phyloP scores from a whole-genome alignment of 2,329 filamentous ascomycete species.

The Aspergillus bombycis region DNA sequence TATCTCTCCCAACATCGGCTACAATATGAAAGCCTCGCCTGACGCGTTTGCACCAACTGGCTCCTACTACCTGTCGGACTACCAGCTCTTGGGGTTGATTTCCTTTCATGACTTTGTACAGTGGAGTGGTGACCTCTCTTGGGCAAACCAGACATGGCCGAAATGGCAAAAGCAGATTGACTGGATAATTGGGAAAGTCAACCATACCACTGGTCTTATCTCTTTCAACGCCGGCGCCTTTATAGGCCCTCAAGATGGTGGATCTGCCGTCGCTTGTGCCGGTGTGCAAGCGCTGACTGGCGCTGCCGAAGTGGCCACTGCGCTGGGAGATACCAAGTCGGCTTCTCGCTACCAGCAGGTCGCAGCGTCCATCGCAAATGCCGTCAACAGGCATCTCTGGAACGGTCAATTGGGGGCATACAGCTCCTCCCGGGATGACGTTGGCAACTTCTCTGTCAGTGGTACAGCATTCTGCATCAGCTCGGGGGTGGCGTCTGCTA shows the following conservation, averaged over 20 bases:
- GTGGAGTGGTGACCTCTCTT: neutral
- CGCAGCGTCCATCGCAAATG: slow-evolving; percentile 4
- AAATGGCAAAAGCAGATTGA: neutral
- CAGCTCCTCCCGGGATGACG: neutral
- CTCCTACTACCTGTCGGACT: neutral
- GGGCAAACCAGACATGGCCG: neutral
- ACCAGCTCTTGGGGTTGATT: neutral
- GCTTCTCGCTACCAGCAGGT: slow-evolving; percentile 1
- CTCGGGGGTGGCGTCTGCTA: slow-evolving; percentile 29
- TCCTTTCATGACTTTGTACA: neutral
- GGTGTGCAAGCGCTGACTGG: slow-evolving; percentile 16
- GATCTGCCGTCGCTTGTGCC: slow-evolving; percentile 10
- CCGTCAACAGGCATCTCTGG: slow-evolving; percentile 19
- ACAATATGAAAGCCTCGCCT: slow-evolving; percentile 7
- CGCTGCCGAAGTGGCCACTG: slow-evolving; percentile 12
- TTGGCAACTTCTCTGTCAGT: neutral
- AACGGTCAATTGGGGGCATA: slow-evolving; percentile 13
- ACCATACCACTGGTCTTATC: neutral
- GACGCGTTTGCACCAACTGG: neutral
- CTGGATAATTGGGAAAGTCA: neutral
- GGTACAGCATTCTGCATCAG: slow-evolving; percentile 14
- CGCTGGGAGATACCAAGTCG: slow-evolving; percentile 9
- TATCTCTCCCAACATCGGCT: slow-evolving; percentile 17
- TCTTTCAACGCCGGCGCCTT: slow-evolving; percentile 24
- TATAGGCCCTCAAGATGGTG: slow-evolving; percentile 7